phyloP scores from a whole-genome alignment of 1,284 basidiomycete species.

The Ustilago lituana region DNA sequence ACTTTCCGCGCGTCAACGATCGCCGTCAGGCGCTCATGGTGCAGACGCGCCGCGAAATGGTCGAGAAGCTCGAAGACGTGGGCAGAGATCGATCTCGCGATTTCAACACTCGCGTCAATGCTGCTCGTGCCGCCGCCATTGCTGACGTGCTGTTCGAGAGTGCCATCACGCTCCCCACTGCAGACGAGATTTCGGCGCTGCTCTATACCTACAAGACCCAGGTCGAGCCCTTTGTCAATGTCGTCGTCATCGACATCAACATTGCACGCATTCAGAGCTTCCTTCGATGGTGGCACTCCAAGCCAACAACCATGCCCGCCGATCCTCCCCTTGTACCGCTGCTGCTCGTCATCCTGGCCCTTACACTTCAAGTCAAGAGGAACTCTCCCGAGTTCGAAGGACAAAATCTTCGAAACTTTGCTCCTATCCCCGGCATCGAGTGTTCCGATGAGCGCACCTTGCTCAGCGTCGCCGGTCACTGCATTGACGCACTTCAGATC shows the following conservation, averaged over 20 bases:
- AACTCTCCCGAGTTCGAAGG: conserved; percentile 41
- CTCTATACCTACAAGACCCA: conserved; percentile 55
- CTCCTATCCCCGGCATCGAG: conserved; percentile 33
- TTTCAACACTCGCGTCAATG: conserved; percentile 54
- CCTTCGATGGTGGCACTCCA: conserved; percentile 59
- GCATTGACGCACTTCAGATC: conserved; percentile 56
- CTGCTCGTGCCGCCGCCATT: conserved; percentile 57
- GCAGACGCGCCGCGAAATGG: conserved; percentile 38
- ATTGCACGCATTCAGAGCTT: conserved; percentile 54
- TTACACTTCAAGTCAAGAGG: conserved; percentile 53
- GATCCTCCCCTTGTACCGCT: conserved; percentile 58
- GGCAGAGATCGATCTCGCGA: conserved; percentile 44
- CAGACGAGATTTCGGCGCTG: conserved; percentile 41
- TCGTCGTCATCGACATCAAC: conserved; percentile 56
- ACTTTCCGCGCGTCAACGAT: conserved; percentile 39
- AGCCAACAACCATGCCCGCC: conserved; percentile 56
- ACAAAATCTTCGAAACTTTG: conserved; percentile 31
- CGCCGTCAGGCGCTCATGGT: conserved; percentile 37
- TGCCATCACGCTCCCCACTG: conserved; percentile 45
- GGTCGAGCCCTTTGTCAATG: conserved; percentile 54
- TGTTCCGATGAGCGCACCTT: conserved; percentile 53
- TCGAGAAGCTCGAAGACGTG: conserved; percentile 45
- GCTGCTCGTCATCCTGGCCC: conserved; percentile 56
- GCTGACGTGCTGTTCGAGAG: conserved; percentile 53
- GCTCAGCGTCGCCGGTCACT: conserved; percentile 54